These are phyloP conservation scores for Fusarium floridanum DNA, from an alignment of 2,329 filamentous ascomycete genomes.

Conservation along the genomic window DNA sequence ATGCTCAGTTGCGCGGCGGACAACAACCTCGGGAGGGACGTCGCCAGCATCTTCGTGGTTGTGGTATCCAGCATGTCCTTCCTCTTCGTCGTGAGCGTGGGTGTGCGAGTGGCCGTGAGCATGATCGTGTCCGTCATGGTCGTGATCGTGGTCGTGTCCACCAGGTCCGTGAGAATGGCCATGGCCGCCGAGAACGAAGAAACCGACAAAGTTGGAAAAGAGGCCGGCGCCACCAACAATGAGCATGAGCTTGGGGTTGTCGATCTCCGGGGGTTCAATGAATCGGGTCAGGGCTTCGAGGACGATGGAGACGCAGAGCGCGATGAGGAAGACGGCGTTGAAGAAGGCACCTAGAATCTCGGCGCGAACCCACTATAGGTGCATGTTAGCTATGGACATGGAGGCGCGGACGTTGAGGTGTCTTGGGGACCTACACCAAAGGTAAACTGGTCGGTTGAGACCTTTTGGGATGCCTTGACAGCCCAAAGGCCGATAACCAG, in stretches of 20 bases:
- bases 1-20: conserved; percentile 62
- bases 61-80: conserved; percentile 61
- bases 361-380: conserved; percentile 86
- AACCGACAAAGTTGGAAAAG: conserved; percentile 87
- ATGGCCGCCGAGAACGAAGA: conserved; percentile 93
- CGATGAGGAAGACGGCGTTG: conserved; percentile 97
- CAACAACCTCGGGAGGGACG: conserved; percentile 71
- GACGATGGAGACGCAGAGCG: conserved; percentile 95
- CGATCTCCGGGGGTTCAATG: conserved; percentile 89
- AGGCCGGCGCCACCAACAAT: conserved; percentile 90
- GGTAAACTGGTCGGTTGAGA: conserved; percentile 90
- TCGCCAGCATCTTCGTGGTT: conserved; percentile 62
- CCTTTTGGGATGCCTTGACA: conserved; percentile 87
- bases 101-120: conserved; percentile 52
- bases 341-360: conserved; percentile 97
- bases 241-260: conserved; percentile 86
- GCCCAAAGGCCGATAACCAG: conserved; percentile 94
- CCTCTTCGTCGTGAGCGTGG: conserved; percentile 61
- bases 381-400: conserved; percentile 38
- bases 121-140: conserved; percentile 53
- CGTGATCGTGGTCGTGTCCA: conserved; percentile 64
- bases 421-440: conserved; percentile 78
- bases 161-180: conserved; percentile 81
- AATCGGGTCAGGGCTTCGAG: conserved; percentile 94
- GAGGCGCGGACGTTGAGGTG: background rate